A percentile compares a stretch with the other conserved stretches of the same genome.
Conservation (phyloP, 2,329 filamentous ascomycete genomes). For the Ceratocystis albifundus region DNA sequence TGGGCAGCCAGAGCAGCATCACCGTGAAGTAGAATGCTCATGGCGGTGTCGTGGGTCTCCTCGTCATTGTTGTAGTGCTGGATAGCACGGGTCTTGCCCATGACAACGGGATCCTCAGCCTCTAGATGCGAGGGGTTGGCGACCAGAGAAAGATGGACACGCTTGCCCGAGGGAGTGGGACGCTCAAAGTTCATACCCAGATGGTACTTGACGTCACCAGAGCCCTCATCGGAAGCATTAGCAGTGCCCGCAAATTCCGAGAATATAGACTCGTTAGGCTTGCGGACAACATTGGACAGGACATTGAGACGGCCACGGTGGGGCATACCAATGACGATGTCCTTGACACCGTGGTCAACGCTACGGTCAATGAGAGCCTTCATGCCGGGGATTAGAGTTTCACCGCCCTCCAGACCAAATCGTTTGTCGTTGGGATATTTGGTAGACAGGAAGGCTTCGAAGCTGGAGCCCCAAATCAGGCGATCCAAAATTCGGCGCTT, state of each 20-base stretch:
- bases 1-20: constrained; percentile 95
- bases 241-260: constrained; percentile 87
- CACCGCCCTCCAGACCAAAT: constrained; percentile 94
- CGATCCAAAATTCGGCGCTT: constrained; percentile 96
- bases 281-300: constrained; percentile 94
- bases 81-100: constrained; percentile 94
- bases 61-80: constrained; percentile 99
- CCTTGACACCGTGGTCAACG: constrained; percentile 96
- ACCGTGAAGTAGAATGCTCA: constrained; percentile 92
- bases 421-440: constrained; percentile 99
- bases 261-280: constrained; percentile 99
- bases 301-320: constrained; percentile 97
- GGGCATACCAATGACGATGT: constrained; percentile 99
- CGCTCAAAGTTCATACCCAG: constrained; percentile 99
- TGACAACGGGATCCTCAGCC: constrained; percentile 92
- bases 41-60: constrained; percentile 73
- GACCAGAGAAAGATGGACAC: constrained; percentile 95
- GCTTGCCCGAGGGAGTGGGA: constrained; percentile 94
- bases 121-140: constrained; percentile 98
- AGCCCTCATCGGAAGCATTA: constrained; percentile 86
- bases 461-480: constrained; percentile 96
- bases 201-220: constrained; percentile 98
- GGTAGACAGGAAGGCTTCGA: constrained; percentile 86
- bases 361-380: constrained; percentile 97
- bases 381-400: constrained; percentile 96